Percentiles rank a stretch among this genome's conserved stretches.
Evolutionary conservation across 1,284 basidiomycete species (phyloP).

Genomic region (Phenoliferia sp.): DNA sequence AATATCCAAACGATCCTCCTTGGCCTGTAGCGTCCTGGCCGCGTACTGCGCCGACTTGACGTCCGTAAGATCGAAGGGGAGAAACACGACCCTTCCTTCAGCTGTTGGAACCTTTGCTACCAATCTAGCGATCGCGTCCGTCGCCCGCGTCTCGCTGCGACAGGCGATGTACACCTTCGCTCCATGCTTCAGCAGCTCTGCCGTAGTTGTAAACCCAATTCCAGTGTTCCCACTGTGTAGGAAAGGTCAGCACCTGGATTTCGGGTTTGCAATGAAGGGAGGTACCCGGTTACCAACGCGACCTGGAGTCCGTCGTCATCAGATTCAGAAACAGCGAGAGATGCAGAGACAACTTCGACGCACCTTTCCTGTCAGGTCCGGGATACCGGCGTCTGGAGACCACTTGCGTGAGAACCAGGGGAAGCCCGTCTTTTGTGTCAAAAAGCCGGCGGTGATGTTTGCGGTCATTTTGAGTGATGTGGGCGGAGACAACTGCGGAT

Average conservation of each 20-base stretch:
- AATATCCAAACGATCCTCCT: conserved; percentile 40
- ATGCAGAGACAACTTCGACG: neutral
- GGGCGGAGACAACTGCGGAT: too few relatives aligned
- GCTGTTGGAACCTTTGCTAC: conserved; percentile 9
- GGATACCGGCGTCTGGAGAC: conserved; percentile 6
- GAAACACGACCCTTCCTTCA: conserved; percentile 33
- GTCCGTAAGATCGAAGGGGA: conserved; percentile 41
- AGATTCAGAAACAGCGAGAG: neutral
- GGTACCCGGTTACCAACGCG: conserved; percentile 19
- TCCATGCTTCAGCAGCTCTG: conserved; percentile 35
- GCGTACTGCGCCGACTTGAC: conserved; percentile 35
- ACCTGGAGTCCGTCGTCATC: conserved; percentile 9
- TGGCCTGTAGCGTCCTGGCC: conserved; percentile 33
- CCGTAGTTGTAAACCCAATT: conserved; percentile 45
- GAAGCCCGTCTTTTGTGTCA: neutral
- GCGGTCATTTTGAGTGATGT: neutral
- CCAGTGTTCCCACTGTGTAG: conserved; percentile 40
- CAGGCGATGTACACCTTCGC: conserved; percentile 43
- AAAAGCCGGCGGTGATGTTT: neutral
- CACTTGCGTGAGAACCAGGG: neutral
- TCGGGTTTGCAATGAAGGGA: too few relatives aligned
- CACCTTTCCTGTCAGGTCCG: conserved; percentile 25
- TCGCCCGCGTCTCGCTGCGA: conserved; percentile 35
- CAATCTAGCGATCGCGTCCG: conserved; percentile 33
- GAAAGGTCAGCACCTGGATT: neutral